phyloP scores from a whole-genome alignment of 768 basidiomycete genomes.

The Thelephora ganbajun region DNA sequence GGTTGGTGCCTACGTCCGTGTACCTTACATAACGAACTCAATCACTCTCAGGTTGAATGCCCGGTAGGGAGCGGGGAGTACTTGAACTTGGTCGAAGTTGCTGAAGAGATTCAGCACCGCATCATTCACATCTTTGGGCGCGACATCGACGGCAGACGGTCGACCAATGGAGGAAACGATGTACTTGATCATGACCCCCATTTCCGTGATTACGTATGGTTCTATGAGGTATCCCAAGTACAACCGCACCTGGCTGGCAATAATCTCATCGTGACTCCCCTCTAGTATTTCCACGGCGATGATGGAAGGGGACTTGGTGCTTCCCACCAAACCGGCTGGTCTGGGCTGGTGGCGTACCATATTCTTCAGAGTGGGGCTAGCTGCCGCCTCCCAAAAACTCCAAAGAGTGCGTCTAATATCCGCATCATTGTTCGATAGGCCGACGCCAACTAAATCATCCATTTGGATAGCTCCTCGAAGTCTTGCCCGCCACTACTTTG shows the following conservation, averaged over 20 bases:
- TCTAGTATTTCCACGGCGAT: constrained; percentile 90
- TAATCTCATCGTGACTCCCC: not conserved
- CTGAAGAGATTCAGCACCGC: constrained; percentile 98
- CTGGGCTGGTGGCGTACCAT: constrained; percentile 80
- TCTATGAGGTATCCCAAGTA: constrained; percentile 60
- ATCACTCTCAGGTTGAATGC: constrained; percentile 57
- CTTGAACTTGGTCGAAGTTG: constrained; percentile 88
- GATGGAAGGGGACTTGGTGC: constrained; percentile 88
- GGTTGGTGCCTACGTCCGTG: constrained; percentile 15
- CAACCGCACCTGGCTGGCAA: not conserved
- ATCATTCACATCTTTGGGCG: constrained; percentile 98
- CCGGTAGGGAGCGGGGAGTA: constrained; percentile 95
- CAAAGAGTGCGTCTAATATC: constrained; percentile 52
- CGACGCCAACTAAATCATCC: constrained; percentile 5
- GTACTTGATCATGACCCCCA: constrained; percentile 85
- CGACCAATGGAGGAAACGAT: constrained; percentile 82
- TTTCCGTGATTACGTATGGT: constrained; percentile 95
- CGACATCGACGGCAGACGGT: constrained; percentile 73
- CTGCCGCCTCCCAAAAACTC: constrained; percentile 88
- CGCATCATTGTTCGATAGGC: not conserved
- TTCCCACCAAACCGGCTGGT: constrained; percentile 98
- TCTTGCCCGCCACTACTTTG: constrained; percentile 86
- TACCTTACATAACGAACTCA: not conserved
- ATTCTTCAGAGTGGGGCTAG: constrained; percentile 83
- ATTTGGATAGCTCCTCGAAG: constrained; percentile 60